phyloP scores from a whole-genome alignment of 1,284 basidiomycete species.

The Microbotryum lychnidis-dioicae region DNA sequence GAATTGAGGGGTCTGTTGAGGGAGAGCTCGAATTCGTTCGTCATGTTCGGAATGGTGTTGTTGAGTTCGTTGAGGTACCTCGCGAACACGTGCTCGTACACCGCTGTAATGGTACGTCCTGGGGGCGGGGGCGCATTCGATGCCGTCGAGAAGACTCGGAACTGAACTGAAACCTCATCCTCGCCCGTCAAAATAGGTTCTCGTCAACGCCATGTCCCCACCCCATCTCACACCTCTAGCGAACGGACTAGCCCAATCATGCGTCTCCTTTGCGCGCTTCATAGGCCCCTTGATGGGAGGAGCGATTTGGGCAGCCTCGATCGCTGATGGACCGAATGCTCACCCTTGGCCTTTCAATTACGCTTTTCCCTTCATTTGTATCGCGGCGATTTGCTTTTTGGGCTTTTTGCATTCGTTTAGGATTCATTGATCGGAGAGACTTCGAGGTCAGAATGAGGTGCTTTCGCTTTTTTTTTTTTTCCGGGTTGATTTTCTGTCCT shows the following conservation, averaged over 20 bases:
- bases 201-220: slow-evolving; percentile 43
- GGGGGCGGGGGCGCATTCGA: too few species aligned
- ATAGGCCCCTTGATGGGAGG: slow-evolving; percentile 35
- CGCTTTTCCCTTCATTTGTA: slow-evolving; percentile 26
- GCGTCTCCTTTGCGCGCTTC: slow-evolving; percentile 40
- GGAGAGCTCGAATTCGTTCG: slow-evolving; percentile 19
- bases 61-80: slow-evolving; percentile 31
- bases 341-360: slow-evolving; percentile 26
- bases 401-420: slow-evolving; percentile 28
- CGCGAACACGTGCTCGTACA: slow-evolving; percentile 33
- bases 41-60: slow-evolving; percentile 34
- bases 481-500: too few species aligned
- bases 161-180: not conserved
- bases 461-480: too few species aligned
- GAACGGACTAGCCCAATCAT: slow-evolving; percentile 44
- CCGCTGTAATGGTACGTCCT: slow-evolving; percentile 27
- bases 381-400: slow-evolving; percentile 24
- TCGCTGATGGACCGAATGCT: slow-evolving; percentile 30
- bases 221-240: slow-evolving; percentile 42
- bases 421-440: slow-evolving; percentile 3
- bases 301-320: slow-evolving; percentile 32
- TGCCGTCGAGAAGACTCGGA: not conserved
- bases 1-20: slow-evolving; percentile 31
- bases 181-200: slow-evolving; percentile 7
- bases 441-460: too few species aligned